Percentiles rank a stretch among this genome's conserved stretches.
phyloP scores from a whole-genome alignment of 306 rosid genomes.

The Dryas octopetala region DNA sequence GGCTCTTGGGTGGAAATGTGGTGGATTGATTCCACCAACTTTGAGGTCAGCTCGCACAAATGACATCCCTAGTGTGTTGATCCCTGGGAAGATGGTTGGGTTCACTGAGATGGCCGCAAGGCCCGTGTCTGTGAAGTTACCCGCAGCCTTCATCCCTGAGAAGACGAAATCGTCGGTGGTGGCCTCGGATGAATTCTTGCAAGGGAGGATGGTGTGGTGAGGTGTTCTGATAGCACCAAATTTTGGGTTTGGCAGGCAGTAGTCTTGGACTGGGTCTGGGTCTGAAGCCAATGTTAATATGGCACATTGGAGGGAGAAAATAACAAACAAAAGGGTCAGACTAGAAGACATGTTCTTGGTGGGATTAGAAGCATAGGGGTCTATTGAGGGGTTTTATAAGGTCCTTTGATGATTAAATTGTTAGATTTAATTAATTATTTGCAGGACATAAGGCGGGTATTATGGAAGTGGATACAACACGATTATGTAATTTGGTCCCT shows the following conservation, averaged over 20 bases:
- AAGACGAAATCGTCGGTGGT: constrained; percentile 68
- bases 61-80: constrained; percentile 89
- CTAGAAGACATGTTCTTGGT: constrained; percentile 41
- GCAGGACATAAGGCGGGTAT: constrained; percentile 37
- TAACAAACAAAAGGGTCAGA: constrained; percentile 28
- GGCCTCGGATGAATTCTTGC: constrained; percentile 78
- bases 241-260: constrained; percentile 70
- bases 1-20: constrained; percentile 92
- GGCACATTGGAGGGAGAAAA: constrained; percentile 32
- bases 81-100: constrained; percentile 62
- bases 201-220: constrained; percentile 45
- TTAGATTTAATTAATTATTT: constrained; percentile 16
- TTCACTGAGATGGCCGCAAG: constrained; percentile 57
- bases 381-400: constrained; percentile 48
- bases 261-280: constrained; percentile 93
- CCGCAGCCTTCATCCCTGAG: constrained; percentile 47
- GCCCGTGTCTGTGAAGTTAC: constrained; percentile 63
- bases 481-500: constrained; percentile 38
- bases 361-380: constrained; percentile 7
- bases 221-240: constrained; percentile 34
- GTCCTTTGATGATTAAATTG: constrained; percentile 36
- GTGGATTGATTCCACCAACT: constrained; percentile 75
- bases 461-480: constrained; percentile 24
- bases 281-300: constrained; percentile 56
- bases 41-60: constrained; percentile 69